Evolutionary conservation across 495 filamentous ascomycete species (phyloP).

Genomic region (Letharia columbiana): DNA sequence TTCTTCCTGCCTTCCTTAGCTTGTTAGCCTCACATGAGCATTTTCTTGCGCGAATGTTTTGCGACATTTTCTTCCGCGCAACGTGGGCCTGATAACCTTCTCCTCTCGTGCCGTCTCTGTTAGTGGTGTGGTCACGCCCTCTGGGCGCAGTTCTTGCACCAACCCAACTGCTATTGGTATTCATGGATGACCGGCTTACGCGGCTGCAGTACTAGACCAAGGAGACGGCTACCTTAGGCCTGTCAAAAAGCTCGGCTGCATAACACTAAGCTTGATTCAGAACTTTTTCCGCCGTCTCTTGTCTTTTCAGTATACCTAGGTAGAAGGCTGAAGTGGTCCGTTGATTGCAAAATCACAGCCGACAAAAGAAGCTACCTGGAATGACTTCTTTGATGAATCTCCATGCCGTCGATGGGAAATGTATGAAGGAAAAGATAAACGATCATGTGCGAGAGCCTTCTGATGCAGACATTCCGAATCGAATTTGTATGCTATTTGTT

Average conservation of each 20-base stretch:
- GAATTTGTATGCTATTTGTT: not conserved
- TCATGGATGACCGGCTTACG: not conserved
- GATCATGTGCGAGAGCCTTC: not conserved
- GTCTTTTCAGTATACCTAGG: too few species aligned
- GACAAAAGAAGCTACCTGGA: not conserved
- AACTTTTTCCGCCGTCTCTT: too few species aligned
- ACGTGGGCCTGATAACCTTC: too few species aligned
- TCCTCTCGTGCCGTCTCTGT: not conserved
- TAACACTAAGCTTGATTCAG: not conserved
- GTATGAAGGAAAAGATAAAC: not conserved
- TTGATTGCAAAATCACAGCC: too few species aligned
- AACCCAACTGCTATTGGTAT: not conserved
- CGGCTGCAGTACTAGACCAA: not conserved
- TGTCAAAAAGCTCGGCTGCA: not conserved
- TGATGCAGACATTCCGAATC: not conserved
- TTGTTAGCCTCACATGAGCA: not conserved
- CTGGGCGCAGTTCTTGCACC: not conserved
- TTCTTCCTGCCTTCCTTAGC: too few species aligned
- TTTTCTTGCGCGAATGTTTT: not conserved
- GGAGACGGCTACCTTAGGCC: not conserved
- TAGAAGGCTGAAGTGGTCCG: too few species aligned
- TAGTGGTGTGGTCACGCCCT: not conserved
- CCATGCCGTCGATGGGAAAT: not conserved
- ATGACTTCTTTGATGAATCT: not conserved
- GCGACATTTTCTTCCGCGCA: too few species aligned